Evolutionary conservation across 2,329 filamentous ascomycete species (phyloP).

Genomic region (Cryphonectria carpinicola): DNA sequence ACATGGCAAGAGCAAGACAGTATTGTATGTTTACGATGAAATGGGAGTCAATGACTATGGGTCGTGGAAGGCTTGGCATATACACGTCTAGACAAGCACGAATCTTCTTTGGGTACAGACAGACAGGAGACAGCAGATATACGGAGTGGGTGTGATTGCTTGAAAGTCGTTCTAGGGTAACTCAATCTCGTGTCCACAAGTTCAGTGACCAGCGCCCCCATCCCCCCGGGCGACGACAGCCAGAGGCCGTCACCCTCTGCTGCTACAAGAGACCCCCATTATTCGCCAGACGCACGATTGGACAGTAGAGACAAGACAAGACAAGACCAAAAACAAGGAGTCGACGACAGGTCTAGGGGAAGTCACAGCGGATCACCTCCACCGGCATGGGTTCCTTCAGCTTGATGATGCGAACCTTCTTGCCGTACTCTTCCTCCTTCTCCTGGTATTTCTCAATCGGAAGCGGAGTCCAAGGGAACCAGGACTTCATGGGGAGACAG

Average conservation of each 20-base stretch:
- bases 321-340: background rate
- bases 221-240: background rate
- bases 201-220: background rate
- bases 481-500: slow-evolving; percentile 26
- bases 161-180: slow-evolving; percentile 8
- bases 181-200: background rate
- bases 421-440: slow-evolving; percentile 19
- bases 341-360: slow-evolving; percentile 12
- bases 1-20: background rate
- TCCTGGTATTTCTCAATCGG: slow-evolving; percentile 20
- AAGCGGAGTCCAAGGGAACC: slow-evolving; percentile 26
- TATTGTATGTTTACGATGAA: background rate
- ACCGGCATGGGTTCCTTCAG: slow-evolving; percentile 23
- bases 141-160: slow-evolving; percentile 1
- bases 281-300: background rate
- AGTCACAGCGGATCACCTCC: slow-evolving; percentile 28
- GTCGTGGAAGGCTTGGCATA: background rate
- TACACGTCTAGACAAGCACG: background rate
- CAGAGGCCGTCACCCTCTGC: background rate
- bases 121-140: background rate
- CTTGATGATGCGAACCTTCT: slow-evolving; percentile 14
- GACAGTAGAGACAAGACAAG: background rate
- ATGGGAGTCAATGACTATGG: background rate
- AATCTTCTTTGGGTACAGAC: no score
- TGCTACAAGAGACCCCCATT: no score